Conservation (phyloP, 23 red algal genomes). For the Chondrus crispus region DNA sequence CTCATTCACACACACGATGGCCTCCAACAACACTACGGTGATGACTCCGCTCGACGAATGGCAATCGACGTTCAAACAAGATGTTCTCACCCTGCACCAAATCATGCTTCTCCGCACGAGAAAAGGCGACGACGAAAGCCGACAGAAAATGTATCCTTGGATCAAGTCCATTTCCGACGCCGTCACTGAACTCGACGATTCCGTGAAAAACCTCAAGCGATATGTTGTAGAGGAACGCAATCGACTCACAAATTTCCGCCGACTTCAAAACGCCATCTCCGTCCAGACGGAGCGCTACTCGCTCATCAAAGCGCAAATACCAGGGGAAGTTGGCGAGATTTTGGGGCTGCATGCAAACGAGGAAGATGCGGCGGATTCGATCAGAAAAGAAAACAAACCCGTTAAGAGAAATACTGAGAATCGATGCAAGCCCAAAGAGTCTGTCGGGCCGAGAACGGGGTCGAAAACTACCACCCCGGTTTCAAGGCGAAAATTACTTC, state of each 20-base stretch:
- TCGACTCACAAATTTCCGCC: not conserved
- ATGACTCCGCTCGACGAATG: slow-evolving; percentile 14
- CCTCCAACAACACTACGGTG: not conserved
- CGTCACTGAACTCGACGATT: slow-evolving; percentile 16
- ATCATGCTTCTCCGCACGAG: not conserved
- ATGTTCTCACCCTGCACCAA: slow-evolving; percentile 19
- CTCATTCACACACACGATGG: not conserved
- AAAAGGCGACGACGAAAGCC: not conserved
- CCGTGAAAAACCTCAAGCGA: not conserved
- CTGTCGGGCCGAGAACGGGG: not conserved
- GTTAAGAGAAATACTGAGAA: not conserved
- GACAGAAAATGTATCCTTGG: not conserved
- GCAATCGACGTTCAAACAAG: slow-evolving; percentile 19
- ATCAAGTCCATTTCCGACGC: not conserved
- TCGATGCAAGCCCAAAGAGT: too few relatives aligned
- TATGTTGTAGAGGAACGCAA: slow-evolving; percentile 25
- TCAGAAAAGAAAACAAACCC: not conserved
- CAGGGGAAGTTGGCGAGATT: not conserved
- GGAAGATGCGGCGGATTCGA: not conserved
- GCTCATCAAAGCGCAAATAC: slow-evolving; percentile 22
- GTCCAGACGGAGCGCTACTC: not conserved
- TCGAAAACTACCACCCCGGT: not conserved
- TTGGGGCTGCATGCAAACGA: not conserved
- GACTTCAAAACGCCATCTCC: not conserved
- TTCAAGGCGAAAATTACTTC: not conserved